phyloP scores from a whole-genome alignment of 176 grass and related monocot species.

The Sorghum bicolor region Sorghum_bicolor_NCBIv3 NC_012876.2:6971501-6972000 shows the following conservation, averaged over 20 bases:
- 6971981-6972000: no score
- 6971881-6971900: neutral
- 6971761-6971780: conserved; percentile 15
- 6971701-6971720: conserved; percentile 4
- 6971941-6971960: no score
- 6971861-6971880: neutral
- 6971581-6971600: conserved; percentile 49
- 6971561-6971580: conserved; percentile 43
- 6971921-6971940: no score
- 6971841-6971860: neutral
- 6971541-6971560: conserved; percentile 28
- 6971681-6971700: conserved; percentile 23
- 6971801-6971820: neutral
- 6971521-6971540: conserved; percentile 6
- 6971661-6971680: conserved; percentile 37
- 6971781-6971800: conserved; percentile 5
- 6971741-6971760: conserved; percentile 32
- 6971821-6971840: neutral
- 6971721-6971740: conserved; percentile 45
- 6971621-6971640: conserved; percentile 26
- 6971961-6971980: no score
- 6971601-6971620: conserved; percentile 47
- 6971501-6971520: conserved; percentile 21
- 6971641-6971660: conserved; percentile 35
- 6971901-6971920: neutral